Percentiles rank a stretch among this genome's conserved stretches.
Evolutionary conservation across 108 stramenopile genomes (phyloP).

Genomic region (Craspedostauros australis): DNA sequence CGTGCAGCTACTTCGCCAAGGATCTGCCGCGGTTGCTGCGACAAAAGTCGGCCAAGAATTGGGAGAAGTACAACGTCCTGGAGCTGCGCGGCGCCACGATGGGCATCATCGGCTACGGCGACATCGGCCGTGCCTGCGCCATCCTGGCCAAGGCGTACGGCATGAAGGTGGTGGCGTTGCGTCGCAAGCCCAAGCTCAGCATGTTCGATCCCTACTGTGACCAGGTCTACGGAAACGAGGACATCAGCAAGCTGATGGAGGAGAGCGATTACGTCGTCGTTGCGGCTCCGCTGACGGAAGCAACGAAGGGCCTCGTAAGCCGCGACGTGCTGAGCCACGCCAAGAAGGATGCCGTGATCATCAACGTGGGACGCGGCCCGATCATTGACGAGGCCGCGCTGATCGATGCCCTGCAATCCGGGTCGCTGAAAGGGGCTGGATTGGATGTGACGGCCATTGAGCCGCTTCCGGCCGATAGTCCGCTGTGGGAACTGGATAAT

Average conservation of each 20-base stretch:
- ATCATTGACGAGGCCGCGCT: slow-evolving; percentile 82
- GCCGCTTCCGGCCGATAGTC: slow-evolving; percentile 67
- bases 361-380: slow-evolving; percentile 87
- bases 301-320: slow-evolving; percentile 60
- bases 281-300: slow-evolving; percentile 70
- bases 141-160: slow-evolving; percentile 78
- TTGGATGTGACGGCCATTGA: slow-evolving; percentile 84
- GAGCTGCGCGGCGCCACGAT: slow-evolving; percentile 78
- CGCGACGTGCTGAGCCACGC: slow-evolving; percentile 48
- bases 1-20: slow-evolving; percentile 89
- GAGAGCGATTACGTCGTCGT: slow-evolving; percentile 76
- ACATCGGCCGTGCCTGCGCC: slow-evolving; percentile 81
- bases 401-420: slow-evolving; percentile 51
- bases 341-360: slow-evolving; percentile 72
- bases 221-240: slow-evolving; percentile 37
- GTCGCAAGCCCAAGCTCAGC: slow-evolving; percentile 39
- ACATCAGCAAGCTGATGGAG: slow-evolving; percentile 41
- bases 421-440: slow-evolving; percentile 71
- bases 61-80: slow-evolving; percentile 63
- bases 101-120: slow-evolving; percentile 87
- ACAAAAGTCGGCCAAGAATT: slow-evolving; percentile 54
- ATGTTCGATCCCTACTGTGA: slow-evolving; percentile 54
- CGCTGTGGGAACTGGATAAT: slow-evolving; percentile 79
- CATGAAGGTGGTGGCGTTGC: slow-evolving; percentile 75
- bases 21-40: slow-evolving; percentile 77